Base-by-base conservation (phyloP, 2,329 filamentous ascomycete species). In the Emergomyces pasteurianus region DNA sequence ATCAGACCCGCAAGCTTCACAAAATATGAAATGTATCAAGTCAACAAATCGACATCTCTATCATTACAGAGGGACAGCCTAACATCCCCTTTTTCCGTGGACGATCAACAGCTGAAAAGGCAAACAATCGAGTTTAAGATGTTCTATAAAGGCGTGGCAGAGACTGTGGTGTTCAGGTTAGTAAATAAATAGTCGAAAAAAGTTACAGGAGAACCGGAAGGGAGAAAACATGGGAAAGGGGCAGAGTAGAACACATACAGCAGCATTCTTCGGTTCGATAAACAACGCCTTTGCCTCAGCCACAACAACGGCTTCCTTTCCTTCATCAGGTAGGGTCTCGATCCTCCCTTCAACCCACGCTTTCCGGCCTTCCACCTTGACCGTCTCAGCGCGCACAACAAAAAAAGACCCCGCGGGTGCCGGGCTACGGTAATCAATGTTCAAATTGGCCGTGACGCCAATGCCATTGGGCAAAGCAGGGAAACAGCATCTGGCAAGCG, bases 271-370 rank as follows among this genome's bases (percentile, higher is more conserved):
- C 9, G 82, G 82, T 21, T 83, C 80, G 40, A 85, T 80, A 68
- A 85, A 86, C 59, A 86, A 69, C 10, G 75, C 82, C 57, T 77
- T 80, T 0, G 83, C 84, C 69, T 82, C 80, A 0, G 86, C 85
- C 66, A 79, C 83, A 16, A 84, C 71, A 40, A 83, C 74, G 92
- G 36, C 92, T 92, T 75, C 94, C 90, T 73, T 74, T 3, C 85
- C 86, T 21, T 80, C 75, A 26, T 68, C 97, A 83, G 72, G 94
- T 7, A 69, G 62, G 61, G 73, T 70, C 54, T 72, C 69, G 34
- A 77, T 65, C 61, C 71, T 68, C 5, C 72, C 74, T 26, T 62
- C 69, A 56, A 74, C 72, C 65, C 70, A 75, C 4, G 72, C 74
- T 63, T 77, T 77, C 26, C 71, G 68, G 57, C 75, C 74, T 9